Evolutionary conservation across 2,329 filamentous ascomycete genomes (phyloP), one percentile per base, ranked within the genome.

Genomic region (Teratosphaeria gauchensis): DNA sequence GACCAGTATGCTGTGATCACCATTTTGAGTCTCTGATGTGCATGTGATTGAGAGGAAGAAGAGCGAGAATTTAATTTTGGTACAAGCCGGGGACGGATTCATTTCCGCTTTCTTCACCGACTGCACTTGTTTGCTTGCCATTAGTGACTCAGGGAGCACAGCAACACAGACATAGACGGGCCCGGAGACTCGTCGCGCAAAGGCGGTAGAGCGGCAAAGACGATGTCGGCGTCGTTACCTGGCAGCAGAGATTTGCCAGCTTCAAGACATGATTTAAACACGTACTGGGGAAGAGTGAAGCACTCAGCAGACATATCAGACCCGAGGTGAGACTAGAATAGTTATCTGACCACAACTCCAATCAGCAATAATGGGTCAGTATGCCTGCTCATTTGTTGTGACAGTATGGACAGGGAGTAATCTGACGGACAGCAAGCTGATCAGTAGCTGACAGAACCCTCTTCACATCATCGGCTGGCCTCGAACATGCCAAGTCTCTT

Each of bases 251-350:
- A 96, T 74, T 82, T 96, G 64, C 94, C 94, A 62, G 84, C 86
- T 58, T 99, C 94, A 57, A 90, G 91, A 75, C 92, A 95, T 82
- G 90, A 99, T 73, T 81, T 99, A 69, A 84, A 76, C 72, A 96
- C 92, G 53, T 99, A 99, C 78, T 94, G 89, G 89, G 94, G 94
- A 64, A 86, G 94, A 60, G 94, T 97, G 70, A 84, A 83, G 76
- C 92, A 99, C 78, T 86, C 91, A 19, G 87, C 89, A 61, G 86
- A 92, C 68, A 85, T 99, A 68, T 88, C 92, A 72, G 94, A 99
- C 80, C 94, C 94, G 66, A 94, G 92, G 92, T 97, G 81, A 85
- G 89, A 64, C 52, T 48, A 55, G 30, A 56, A 30, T 19, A 48
- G 42, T 19, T 19, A 48, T 7, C 33, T 35, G 8, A 35, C 8